These are phyloP conservation scores for Scheffersomyces quercinus DNA, from an alignment of 1,139 yeast genomes.

Conservation along the genomic window DNA sequence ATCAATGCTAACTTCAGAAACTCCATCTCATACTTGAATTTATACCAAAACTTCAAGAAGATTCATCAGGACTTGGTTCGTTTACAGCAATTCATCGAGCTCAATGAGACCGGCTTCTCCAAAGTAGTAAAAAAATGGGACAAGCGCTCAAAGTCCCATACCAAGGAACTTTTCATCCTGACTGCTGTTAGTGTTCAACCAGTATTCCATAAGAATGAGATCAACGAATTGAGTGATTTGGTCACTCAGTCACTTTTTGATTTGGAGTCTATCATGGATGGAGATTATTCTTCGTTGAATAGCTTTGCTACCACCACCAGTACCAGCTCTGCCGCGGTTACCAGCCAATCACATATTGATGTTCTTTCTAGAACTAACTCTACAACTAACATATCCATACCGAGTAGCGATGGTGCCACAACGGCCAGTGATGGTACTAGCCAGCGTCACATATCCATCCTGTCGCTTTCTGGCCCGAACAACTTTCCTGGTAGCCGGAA, in stretches of 20 bases:
- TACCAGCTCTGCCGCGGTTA: not conserved
- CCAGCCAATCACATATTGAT: conserved; percentile 4
- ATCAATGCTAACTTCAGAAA: conserved; percentile 35
- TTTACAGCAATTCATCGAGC: conserved; percentile 87
- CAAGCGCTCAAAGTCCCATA: conserved; percentile 90
- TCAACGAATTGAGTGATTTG: conserved; percentile 79
- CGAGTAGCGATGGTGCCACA: not conserved
- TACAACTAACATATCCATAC: conserved; percentile 1
- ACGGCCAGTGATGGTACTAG: not conserved
- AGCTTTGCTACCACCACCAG: conserved; percentile 2
- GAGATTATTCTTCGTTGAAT: conserved; percentile 53
- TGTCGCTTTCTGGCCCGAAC: conserved; percentile 1
- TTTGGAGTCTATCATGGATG: conserved; percentile 82
- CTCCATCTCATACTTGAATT: conserved; percentile 46
- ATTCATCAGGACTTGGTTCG: conserved; percentile 86
- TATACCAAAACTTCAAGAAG: conserved; percentile 87
- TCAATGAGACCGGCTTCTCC: conserved; percentile 93
- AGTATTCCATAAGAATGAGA: conserved; percentile 86
- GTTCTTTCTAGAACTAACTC: conserved; percentile 2
- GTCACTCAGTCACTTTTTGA: conserved; percentile 79
- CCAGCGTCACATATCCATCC: conserved; percentile 5
- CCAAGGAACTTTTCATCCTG: conserved; percentile 85
- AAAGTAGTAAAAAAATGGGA: conserved; percentile 98
- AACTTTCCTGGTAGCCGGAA: conserved; percentile 7
- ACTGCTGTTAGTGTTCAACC: conserved; percentile 97